Conservation (phyloP, 768 basidiomycete species). For the Trametes villosa region DNA sequence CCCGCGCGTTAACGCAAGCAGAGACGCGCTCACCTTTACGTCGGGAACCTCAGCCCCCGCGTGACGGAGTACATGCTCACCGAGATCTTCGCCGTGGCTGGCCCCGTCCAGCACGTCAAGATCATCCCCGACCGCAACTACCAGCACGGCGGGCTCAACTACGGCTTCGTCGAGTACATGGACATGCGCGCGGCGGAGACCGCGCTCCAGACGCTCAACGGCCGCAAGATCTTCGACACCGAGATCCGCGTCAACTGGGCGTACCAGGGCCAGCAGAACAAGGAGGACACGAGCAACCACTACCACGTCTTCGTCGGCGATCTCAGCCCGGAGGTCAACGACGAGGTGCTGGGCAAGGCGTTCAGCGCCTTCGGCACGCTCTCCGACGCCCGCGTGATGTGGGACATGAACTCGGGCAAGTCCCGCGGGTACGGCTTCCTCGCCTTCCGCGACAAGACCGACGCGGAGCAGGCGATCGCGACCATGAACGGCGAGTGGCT, state of each 20-base stretch:
- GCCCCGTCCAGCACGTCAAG: constrained; percentile 98
- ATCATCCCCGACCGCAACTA: constrained; percentile 99
- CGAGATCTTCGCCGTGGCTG: constrained; percentile 96
- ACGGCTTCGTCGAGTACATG: constrained; percentile 99
- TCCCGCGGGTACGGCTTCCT: constrained; percentile 98
- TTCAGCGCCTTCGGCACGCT: constrained; percentile 96
- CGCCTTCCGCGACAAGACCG: constrained; percentile 98
- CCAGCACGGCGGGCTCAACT: constrained; percentile 98
- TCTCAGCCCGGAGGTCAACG: constrained; percentile 98
- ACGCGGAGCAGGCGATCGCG: constrained; percentile 98
- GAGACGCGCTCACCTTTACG: constrained; percentile 97
- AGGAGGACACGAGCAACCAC: constrained; percentile 97
- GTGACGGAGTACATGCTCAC: constrained; percentile 99
- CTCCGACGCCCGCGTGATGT: constrained; percentile 99
- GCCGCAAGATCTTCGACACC: constrained; percentile 99
- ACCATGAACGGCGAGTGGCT: constrained; percentile 99
- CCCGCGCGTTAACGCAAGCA: constrained; percentile 38
- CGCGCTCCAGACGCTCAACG: constrained; percentile 97
- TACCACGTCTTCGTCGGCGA: constrained; percentile 99
- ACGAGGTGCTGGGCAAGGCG: constrained; percentile 94
- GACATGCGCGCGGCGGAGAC: constrained; percentile 99
- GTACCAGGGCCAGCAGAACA: constrained; percentile 97
- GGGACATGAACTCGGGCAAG: constrained; percentile 99
- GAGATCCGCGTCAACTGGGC: constrained; percentile 99
- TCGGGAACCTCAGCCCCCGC: constrained; percentile 96